Conservation (phyloP, 2,329 filamentous ascomycete genomes). For the Aspergillus brasiliensis region DNA sequence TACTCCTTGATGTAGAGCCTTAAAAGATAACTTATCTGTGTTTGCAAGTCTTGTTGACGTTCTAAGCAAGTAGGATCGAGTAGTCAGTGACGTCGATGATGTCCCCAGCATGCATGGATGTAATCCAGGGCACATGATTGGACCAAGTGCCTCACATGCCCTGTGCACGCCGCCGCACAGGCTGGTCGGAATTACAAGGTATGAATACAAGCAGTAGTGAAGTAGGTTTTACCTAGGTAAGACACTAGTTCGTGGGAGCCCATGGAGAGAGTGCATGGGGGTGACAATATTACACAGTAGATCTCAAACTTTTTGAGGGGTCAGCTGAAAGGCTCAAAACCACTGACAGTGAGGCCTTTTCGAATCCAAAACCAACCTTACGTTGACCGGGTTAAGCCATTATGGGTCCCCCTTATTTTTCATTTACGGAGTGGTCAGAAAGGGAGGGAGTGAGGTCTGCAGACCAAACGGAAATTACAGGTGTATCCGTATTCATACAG, state of each 20-base stretch:
- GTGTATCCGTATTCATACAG: background rate
- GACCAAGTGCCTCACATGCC: constrained; percentile 26
- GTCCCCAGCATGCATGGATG: constrained; percentile 10
- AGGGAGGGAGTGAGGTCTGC: constrained; percentile 2
- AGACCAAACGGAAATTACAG: constrained; percentile 10
- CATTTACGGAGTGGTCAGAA: background rate
- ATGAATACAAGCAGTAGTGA: background rate
- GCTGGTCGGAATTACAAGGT: constrained; percentile 4
- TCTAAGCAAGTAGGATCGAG: background rate
- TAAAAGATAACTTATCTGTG: background rate
- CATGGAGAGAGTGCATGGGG: constrained; percentile 2
- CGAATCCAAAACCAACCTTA: constrained; percentile 10
- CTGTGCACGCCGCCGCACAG: constrained; percentile 8
- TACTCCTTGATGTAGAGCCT: too few relatives aligned
- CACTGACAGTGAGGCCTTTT: constrained; percentile 18
- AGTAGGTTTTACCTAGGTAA: background rate
- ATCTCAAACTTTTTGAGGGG: background rate
- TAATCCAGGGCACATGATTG: constrained; percentile 27
- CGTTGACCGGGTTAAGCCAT: constrained; percentile 9
- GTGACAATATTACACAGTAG: background rate
- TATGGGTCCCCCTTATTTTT: constrained; percentile 9
- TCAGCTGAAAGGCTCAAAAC: constrained; percentile 9
- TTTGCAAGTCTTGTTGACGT: background rate
- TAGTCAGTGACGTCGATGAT: constrained; percentile 18
- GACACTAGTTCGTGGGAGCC: background rate